Evolutionary conservation across 345 rosid genomes (phyloP).

Genomic region (Brassica nigra): DNA sequence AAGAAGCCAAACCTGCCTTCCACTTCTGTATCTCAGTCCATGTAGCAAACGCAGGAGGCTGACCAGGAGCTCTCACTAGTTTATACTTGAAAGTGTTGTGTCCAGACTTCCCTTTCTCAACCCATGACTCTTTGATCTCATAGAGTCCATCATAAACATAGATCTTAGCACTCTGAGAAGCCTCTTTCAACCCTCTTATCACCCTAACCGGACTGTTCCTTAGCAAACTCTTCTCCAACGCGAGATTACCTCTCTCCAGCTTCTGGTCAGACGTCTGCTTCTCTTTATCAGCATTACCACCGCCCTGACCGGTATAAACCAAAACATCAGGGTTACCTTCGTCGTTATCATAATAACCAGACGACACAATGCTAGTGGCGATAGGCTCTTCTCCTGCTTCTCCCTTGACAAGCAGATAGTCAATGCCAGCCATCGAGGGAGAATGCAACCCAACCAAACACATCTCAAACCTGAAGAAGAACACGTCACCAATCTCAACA

Average conservation of each 20-base stretch:
- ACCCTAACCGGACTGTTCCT: neutral
- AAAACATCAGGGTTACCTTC: neutral
- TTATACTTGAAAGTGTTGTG: neutral
- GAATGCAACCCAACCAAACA: neutral
- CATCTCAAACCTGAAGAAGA: conserved; percentile 1
- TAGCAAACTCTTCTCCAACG: neutral
- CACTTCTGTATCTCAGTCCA: neutral
- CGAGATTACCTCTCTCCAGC: neutral
- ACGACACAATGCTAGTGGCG: neutral
- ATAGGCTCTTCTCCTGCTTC: neutral
- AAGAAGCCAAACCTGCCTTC: neutral
- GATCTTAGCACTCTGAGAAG: neutral
- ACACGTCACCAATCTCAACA: neutral
- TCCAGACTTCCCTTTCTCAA: neutral
- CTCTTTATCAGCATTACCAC: neutral
- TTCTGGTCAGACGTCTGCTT: neutral
- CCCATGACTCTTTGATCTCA: neutral
- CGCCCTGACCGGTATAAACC: neutral
- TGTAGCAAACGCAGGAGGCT: neutral
- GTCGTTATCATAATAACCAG: neutral
- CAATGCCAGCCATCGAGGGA: neutral
- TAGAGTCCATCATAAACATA: neutral
- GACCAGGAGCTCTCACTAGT: neutral
- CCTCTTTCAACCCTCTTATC: neutral
- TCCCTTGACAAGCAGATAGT: neutral